Base-by-base conservation (phyloP, 257 asterid species). In the Hygrophila difformis region DNA sequence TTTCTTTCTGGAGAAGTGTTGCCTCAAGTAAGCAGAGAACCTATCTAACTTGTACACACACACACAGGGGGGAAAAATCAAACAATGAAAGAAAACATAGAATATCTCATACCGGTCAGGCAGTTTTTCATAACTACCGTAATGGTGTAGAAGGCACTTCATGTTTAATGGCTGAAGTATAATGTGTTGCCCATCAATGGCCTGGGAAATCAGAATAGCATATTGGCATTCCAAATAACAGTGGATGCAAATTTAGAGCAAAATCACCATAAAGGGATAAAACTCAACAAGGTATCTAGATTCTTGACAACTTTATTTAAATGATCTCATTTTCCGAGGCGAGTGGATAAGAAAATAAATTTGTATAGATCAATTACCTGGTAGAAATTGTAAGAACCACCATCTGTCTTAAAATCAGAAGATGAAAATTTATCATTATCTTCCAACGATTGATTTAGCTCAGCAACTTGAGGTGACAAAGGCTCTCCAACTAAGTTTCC, bases 131-230 rank as follows among this genome's bases (percentile, higher is more conserved):
- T 47, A 75, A 68, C 61, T 77, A 50, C 96, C 94, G 36, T 81
- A 85, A 64, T 85, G 80, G 69, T 79, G 91, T 57, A 89, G 69
- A 62, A 89, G 88, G 60, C 98, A 89, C 73, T 74, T 89, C 98
- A 89, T 79, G 72, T 66, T 82, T 55, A 89, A 53, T 8, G 98
- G 84, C 63, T 82, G 93, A 59, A 89, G 79, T 63, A 89, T 71
- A 56, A 89, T 64, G 65, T 79, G 84, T 68, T 89, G 98, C 57
- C 98, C 98, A 40, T 89, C 98, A 61, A 66, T 57, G 22, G 83
- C 93, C 98, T 89, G 77, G 34, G 42, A 58, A 36, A 56, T 51
- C 16, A 56, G 18, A 51, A 24, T 20, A 36, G 21, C 15, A n/a
- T 24, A 39, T 19, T 23, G 5, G 28, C 39, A 53, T 52, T 20